These are phyloP conservation scores for Cairneyella variabilis DNA, from an alignment of 495 filamentous ascomycete species.

Conservation along the genomic window DNA sequence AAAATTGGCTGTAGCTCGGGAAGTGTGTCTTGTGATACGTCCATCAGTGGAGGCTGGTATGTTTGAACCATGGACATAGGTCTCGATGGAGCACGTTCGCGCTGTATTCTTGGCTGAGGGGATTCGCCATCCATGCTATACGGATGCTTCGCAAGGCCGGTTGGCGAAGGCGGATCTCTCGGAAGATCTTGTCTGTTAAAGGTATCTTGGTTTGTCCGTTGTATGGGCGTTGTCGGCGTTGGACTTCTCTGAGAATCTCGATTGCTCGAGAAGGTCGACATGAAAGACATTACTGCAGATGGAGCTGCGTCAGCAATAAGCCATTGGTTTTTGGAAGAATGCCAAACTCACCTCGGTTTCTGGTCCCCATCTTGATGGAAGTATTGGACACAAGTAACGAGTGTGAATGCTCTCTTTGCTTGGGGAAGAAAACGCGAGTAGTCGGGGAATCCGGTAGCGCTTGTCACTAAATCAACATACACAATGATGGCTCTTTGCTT, in stretches of 20 bases:
- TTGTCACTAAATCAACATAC: neutral
- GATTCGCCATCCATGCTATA: conserved; percentile 16
- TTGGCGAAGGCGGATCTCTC: conserved; percentile 4
- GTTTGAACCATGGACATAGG: conserved; percentile 66
- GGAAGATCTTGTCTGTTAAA: conserved; percentile 9
- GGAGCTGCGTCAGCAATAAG: conserved; percentile 7
- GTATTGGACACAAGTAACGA: conserved; percentile 2
- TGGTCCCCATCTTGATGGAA: conserved; percentile 28
- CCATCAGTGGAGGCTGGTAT: conserved; percentile 84
- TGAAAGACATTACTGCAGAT: conserved; percentile 53
- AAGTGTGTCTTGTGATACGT: conserved; percentile 77
- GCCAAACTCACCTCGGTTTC: conserved; percentile 44
- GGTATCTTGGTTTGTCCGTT: conserved; percentile 5
- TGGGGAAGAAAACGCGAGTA: neutral
- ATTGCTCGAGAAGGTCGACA: conserved; percentile 49
- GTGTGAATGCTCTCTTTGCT: neutral
- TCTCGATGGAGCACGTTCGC: conserved; percentile 36
- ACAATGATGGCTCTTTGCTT: neutral
- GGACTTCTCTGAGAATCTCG: conserved; percentile 33
- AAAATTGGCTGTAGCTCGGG: conserved; percentile 95
- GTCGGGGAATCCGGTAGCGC: conserved; percentile 10
- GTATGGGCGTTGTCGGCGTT: conserved; percentile 28
- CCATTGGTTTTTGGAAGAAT: neutral
- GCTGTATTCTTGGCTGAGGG: conserved; percentile 16
- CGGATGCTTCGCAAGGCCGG: neutral